Conservation (phyloP, 768 basidiomycete species). For the Termitomyces sp. region DNA sequence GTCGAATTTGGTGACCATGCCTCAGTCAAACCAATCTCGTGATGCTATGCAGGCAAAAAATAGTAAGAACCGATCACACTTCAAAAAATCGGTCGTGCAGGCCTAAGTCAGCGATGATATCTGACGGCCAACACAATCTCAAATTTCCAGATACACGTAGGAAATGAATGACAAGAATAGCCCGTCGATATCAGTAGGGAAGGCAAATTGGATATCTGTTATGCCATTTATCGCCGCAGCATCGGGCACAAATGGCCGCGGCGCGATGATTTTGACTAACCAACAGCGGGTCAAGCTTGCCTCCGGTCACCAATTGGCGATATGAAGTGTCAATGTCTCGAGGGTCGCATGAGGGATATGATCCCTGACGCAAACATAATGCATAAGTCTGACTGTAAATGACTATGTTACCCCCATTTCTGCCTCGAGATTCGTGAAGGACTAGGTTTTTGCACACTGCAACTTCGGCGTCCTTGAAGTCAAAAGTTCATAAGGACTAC, state of each 20-base stretch:
- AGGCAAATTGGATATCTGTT: too few species aligned
- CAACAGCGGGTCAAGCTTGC: background rate
- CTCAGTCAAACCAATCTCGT: slow-evolving; percentile 89
- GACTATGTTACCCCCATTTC: background rate
- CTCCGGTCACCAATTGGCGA: too few species aligned
- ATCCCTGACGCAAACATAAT: background rate
- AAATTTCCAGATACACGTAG: background rate
- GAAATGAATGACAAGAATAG: background rate
- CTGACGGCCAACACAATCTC: background rate
- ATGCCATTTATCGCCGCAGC: too few species aligned
- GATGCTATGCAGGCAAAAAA: slow-evolving; percentile 61
- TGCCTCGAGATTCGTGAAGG: background rate
- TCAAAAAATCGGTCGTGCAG: background rate
- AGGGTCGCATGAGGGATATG: background rate
- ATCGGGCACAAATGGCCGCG: background rate
- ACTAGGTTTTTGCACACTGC: background rate
- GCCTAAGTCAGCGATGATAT: background rate
- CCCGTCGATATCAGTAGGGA: background rate
- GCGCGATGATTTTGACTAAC: background rate
- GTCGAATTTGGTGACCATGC: slow-evolving; percentile 78
- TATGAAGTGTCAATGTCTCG: background rate
- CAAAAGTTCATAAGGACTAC: background rate
- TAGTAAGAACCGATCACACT: background rate
- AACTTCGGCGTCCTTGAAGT: background rate
- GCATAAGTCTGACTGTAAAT: background rate